Percentiles rank a stretch among this genome's conserved stretches.
These are phyloP conservation scores for Trichoderma aggressivum DNA, from an alignment of 2,329 filamentous ascomycete genomes.

Conservation along the genomic window DNA sequence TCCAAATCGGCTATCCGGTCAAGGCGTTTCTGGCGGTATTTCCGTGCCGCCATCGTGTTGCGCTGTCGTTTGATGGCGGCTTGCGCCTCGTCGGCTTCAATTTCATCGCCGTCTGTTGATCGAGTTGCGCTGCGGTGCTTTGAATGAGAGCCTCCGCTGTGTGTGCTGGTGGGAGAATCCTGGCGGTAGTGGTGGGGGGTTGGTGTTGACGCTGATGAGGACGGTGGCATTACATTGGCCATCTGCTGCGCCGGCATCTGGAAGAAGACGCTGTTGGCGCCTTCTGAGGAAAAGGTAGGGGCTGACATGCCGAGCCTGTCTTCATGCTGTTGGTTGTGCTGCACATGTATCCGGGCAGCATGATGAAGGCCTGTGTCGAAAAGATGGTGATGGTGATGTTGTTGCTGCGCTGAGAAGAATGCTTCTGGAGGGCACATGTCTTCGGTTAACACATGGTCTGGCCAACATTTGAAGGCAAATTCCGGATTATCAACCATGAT, in stretches of 20 bases:
- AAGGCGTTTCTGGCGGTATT: constrained; percentile 67
- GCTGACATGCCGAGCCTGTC: background rate
- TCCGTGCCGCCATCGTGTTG: constrained; percentile 68
- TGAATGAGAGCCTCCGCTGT: constrained; percentile 19
- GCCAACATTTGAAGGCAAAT: background rate
- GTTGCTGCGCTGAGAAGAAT: constrained; percentile 8
- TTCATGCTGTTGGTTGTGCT: background rate
- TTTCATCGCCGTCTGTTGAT: constrained; percentile 11
- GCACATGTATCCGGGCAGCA: background rate
- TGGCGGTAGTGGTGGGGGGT: background rate
- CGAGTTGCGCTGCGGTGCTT: constrained; percentile 18
- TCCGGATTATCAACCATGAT: background rate
- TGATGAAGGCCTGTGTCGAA: background rate
- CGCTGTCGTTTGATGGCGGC: constrained; percentile 56
- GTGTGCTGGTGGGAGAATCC: constrained; percentile 15
- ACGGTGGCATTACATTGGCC: background rate
- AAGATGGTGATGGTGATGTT: background rate
- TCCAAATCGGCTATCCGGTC: constrained; percentile 64
- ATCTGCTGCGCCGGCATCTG: constrained; percentile 10
- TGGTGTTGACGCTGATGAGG: background rate
- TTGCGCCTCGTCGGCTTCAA: constrained; percentile 23
- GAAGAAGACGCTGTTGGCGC: constrained; percentile 2
- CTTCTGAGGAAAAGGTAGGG: background rate
- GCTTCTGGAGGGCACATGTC: constrained; percentile 6
- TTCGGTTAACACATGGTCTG: background rate